These are phyloP conservation scores for Penicillium rolfsii DNA, from an alignment of 2,329 filamentous ascomycete species.

Conservation along the genomic window DNA sequence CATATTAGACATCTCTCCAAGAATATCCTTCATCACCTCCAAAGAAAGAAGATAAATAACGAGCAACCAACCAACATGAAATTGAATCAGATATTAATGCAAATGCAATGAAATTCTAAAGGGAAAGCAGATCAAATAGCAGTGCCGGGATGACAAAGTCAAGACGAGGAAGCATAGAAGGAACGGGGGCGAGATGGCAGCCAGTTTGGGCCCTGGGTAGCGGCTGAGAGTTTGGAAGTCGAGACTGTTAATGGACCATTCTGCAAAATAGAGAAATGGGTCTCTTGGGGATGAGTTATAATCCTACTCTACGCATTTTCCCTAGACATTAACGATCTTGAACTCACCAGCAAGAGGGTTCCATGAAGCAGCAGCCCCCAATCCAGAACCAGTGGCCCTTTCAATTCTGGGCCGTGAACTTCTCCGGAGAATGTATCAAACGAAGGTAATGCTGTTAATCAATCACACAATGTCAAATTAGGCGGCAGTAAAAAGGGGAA, in stretches of 20 bases:
- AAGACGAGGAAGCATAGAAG: conserved; percentile 2
- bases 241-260: not conserved
- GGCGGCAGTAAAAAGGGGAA: not conserved
- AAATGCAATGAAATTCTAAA: not conserved
- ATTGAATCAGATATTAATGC: not conserved
- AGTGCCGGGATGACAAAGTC: not conserved
- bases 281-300: not conserved
- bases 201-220: not conserved
- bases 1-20: not conserved
- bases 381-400: not conserved
- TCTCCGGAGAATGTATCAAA: not conserved
- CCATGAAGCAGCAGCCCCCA: not conserved
- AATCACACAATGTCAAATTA: not conserved
- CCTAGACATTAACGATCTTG: too few species aligned
- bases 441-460: not conserved
- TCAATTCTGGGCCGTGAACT: not conserved
- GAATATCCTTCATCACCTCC: not conserved
- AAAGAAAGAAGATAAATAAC: not conserved
- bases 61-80: not conserved
- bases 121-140: not conserved
- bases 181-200: not conserved
- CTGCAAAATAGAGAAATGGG: not conserved
- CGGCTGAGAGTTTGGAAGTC: not conserved
- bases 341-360: not conserved
- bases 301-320: not conserved